A percentile compares a stretch with the other conserved stretches of the same genome.
Evolutionary conservation across 805 yeast genomes (phyloP).

Genomic region (Ogataea populi-albae): DNA sequence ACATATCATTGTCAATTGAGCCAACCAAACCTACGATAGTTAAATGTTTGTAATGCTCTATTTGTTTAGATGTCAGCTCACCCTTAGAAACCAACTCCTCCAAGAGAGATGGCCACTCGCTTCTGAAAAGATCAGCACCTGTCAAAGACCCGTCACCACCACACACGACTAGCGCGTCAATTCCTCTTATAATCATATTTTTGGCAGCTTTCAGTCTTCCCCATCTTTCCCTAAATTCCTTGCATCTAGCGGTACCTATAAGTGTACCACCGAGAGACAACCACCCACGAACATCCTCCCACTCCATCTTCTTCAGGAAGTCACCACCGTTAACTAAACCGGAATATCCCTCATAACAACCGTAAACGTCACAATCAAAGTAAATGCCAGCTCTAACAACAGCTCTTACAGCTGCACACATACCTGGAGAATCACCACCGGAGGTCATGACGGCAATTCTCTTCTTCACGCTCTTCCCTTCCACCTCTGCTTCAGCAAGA

Average conservation of each 20-base stretch:
- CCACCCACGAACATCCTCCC: conserved; percentile 97
- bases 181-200: conserved; percentile 81
- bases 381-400: conserved; percentile 90
- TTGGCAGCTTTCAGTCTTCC: conserved; percentile 84
- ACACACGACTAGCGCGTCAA: conserved; percentile 92
- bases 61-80: conserved; percentile 56
- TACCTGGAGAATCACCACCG: conserved; percentile 99
- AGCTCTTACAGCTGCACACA: conserved; percentile 95
- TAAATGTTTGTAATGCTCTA: conserved; percentile 61
- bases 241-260: conserved; percentile 94
- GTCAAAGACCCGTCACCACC: conserved; percentile 99
- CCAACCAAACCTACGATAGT: conserved; percentile 95
- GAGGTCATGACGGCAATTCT: conserved; percentile 92
- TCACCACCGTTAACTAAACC: conserved; percentile 88
- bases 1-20: conserved; percentile 97
- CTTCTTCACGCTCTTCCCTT: conserved; percentile 15
- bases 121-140: conserved; percentile 92
- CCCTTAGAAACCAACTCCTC: conserved; percentile 61
- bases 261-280: conserved; percentile 90
- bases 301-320: conserved; percentile 69
- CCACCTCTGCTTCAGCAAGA: conserved; percentile 3
- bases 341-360: conserved; percentile 91
- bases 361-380: conserved; percentile 86
- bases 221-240: conserved; percentile 76
- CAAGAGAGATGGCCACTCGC: conserved; percentile 90